Conservation (phyloP, 78 protist genomes). For the Planoprotostelium fungivorum region DNA sequence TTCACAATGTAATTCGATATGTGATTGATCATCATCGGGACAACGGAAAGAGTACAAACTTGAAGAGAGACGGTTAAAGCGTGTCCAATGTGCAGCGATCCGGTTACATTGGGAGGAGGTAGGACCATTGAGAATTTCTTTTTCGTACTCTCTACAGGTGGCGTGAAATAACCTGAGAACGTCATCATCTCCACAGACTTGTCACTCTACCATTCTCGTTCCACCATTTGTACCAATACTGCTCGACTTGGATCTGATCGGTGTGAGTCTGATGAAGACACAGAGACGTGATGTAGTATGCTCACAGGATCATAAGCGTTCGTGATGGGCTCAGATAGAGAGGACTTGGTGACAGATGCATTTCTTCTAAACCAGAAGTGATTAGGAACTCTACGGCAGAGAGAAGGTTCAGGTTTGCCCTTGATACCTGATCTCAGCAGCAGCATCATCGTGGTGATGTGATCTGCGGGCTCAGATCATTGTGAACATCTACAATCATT, state of each 20-base stretch:
- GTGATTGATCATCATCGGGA: not conserved
- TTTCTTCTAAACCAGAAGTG: no score
- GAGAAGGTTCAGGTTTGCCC: no score
- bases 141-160: not conserved
- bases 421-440: no score
- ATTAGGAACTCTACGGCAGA: no score
- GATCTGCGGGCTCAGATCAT: no score
- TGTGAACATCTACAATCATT: no score
- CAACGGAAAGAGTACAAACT: not conserved
- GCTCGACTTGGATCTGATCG: conserved; percentile 29
- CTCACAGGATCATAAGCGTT: not conserved
- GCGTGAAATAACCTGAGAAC: no score
- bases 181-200: not conserved
- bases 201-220: conserved; percentile 20
- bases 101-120: conserved; percentile 99
- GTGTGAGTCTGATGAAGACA: not conserved
- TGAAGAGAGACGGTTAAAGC: conserved; percentile 86
- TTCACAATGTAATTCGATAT: not conserved
- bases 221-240: conserved; percentile 42
- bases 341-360: no score
- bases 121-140: conserved; percentile 65
- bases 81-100: conserved; percentile 95
- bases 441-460: no score
- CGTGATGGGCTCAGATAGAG: not conserved
- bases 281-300: not conserved